phyloP scores from a whole-genome alignment of 1,139 yeast genomes.

The Wickerhamiella infanticola region DNA sequence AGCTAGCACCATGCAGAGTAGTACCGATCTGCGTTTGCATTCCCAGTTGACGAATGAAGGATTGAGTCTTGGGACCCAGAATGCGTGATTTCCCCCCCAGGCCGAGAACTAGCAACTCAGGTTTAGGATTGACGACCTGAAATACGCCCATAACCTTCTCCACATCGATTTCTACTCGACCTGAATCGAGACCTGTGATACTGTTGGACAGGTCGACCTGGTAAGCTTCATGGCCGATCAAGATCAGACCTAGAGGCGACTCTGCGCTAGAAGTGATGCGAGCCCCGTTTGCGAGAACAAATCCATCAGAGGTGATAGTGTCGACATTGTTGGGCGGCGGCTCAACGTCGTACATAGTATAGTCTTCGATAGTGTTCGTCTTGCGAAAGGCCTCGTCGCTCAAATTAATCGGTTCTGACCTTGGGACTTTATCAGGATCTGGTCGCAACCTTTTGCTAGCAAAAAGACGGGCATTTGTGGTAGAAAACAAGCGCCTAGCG shows the following conservation, averaged over 20 bases:
- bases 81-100: constrained; percentile 47
- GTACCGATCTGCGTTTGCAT: constrained; percentile 55
- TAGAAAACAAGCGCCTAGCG: neutral
- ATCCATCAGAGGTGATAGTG: constrained; percentile 31
- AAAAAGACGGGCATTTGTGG: neutral
- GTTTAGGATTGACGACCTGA: constrained; percentile 52
- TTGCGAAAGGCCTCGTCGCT: constrained; percentile 16
- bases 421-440: constrained; percentile 15
- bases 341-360: constrained; percentile 22
- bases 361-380: constrained; percentile 17
- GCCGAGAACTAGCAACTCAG: constrained; percentile 61
- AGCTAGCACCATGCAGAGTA: constrained; percentile 43
- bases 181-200: constrained; percentile 21
- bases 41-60: constrained; percentile 40
- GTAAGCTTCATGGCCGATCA: constrained; percentile 47
- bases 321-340: constrained; percentile 29
- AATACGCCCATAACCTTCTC: constrained; percentile 34
- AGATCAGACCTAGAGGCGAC: constrained; percentile 37
- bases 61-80: constrained; percentile 39
- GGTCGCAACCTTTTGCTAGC: constrained; percentile 11
- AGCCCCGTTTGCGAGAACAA: constrained; percentile 32
- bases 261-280: constrained; percentile 30
- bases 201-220: constrained; percentile 35
- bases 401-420: constrained; percentile 12
- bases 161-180: constrained; percentile 24